Evolutionary conservation across 176 grass and related monocot species (phyloP), one percentile per base, ranked within the genome.

Genomic region (Musa troglodytarum): DNA sequence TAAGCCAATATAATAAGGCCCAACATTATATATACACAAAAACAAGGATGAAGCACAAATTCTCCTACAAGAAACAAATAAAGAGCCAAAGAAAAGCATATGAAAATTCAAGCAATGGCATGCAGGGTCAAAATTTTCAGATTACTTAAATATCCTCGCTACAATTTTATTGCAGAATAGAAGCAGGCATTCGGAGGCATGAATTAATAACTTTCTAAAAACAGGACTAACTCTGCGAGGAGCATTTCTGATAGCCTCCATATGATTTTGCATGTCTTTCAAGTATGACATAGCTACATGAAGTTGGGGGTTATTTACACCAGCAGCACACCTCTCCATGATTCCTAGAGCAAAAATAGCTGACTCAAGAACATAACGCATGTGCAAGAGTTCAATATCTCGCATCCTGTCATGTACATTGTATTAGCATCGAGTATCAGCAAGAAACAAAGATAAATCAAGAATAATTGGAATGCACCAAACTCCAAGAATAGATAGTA

Each of bases 311-410:
- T 85, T 81, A 83, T 81, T 78, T 69, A 80, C 85, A 71, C 79
- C 79, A 74, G 50, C 63, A 76, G 74, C 23, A 76, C 79, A 79
- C 76, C 76, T 87, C 75, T 88, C 93, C 84, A 97, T 93, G 76
- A 81, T 84, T 79, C 87, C 88, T 68, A 97, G 68, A 88, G 93
- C 83, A 83, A 97, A 89, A 2, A 71, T 82, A 78, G 82, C 81
- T 64, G 88, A 97, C 69, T 97, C 89, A 78, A 97, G 87, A 81
- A 82, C 86, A 90, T 90, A 97, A 52, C 83, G 62, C 93, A 97
- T 97, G 79, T 91, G 90, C 86, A 97, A 76, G 63, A 97, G 88
- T 83, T 93, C 93, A 28, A 97, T 85, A 73, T 97, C 93, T 85
- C 83, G 87, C 84, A 87, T 83, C 88, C 93, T 96, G 83, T 71